phyloP scores from a whole-genome alignment of 768 basidiomycete genomes.

The Xerocomus spinulosus region DNA sequence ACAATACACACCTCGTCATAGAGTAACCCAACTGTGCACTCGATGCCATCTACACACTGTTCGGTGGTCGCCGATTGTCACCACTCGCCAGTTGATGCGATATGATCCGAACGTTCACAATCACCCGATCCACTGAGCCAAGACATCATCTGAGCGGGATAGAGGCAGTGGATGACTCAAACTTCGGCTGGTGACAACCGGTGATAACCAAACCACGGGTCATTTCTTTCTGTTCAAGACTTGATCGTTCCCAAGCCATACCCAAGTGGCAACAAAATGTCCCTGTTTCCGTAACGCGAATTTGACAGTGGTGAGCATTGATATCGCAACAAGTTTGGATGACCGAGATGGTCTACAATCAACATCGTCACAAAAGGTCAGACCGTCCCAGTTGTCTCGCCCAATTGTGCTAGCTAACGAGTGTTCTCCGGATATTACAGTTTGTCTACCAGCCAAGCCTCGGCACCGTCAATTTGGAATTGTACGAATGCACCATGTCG shows the following conservation, averaged over 20 bases:
- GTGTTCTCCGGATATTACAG: conserved; percentile 16
- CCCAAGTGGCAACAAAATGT: too few relatives aligned
- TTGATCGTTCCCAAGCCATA: too few relatives aligned
- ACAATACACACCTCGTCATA: too few relatives aligned
- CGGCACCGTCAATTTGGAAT: conserved; percentile 10
- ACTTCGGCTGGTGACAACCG: too few relatives aligned
- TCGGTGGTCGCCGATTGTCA: neutral
- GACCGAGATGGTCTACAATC: too few relatives aligned
- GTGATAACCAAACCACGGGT: too few relatives aligned
- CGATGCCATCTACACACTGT: too few relatives aligned
- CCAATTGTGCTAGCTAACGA: conserved; percentile 9
- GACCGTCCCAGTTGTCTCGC: neutral
- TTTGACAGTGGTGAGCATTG: too few relatives aligned
- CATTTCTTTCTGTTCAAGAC: too few relatives aligned
- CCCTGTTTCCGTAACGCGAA: too few relatives aligned
- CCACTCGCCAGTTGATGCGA: neutral
- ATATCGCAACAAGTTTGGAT: too few relatives aligned
- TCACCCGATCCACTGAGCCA: neutral
- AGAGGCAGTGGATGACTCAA: neutral
- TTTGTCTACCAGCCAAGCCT: conserved; percentile 12
- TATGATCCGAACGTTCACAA: neutral
- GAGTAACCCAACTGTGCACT: too few relatives aligned
- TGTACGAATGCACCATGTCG: conserved; percentile 6
- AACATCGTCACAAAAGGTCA: neutral
- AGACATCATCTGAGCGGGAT: neutral